Evolutionary conservation across 495 filamentous ascomycete species (phyloP), one percentile per base, ranked within the genome.

Genomic region (Hypoxylon intermedium): DNA sequence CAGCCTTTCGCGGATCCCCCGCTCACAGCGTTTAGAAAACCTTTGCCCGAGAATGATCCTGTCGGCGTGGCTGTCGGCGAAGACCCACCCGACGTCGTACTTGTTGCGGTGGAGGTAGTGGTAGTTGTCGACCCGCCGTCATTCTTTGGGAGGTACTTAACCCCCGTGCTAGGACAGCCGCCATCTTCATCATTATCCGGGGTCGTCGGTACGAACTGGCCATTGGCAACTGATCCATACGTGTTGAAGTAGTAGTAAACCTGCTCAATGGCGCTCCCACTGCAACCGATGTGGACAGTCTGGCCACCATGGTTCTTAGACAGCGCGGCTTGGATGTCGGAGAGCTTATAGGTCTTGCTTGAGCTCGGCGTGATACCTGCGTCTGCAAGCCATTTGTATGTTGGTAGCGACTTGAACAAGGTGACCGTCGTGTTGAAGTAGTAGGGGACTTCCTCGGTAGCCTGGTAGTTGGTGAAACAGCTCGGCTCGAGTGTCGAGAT

Each of bases 221-320:
- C 91, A 2, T 77, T 85, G 65, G 89, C 86, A 13, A 92, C 72
- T 33, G 79, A 84, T 19, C 91, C 91, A 30, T 79, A 77, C 11
- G 93, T 83, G 59, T 92, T 86, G 75, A 85, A 93, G 65, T 86
- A 82, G 70, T 94, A 94, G 84, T 87, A 93, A 16, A 90, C 81
- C 71, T 93, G 84, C 56, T 90, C 84, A 24, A 95, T 72, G 20
- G 55, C 54, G 24, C 76, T 68, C 19, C 75, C 74, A 13, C 72
- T 70, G 67, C 90, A 93, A 36, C 84, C 82, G 12, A 93, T 74
- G 9, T 83, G 83, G 19, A 89, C 88, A 2, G 75, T 71, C 15
- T 82, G 75, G 12, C 89, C 88, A 45, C 84, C 81, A 11, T 82
- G 80, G 13, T 69, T 60, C 15, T 56, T 63, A 2, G 74, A 72